Conservation (phyloP, 495 filamentous ascomycete genomes). For the Penicillium tannophilum region DNA sequence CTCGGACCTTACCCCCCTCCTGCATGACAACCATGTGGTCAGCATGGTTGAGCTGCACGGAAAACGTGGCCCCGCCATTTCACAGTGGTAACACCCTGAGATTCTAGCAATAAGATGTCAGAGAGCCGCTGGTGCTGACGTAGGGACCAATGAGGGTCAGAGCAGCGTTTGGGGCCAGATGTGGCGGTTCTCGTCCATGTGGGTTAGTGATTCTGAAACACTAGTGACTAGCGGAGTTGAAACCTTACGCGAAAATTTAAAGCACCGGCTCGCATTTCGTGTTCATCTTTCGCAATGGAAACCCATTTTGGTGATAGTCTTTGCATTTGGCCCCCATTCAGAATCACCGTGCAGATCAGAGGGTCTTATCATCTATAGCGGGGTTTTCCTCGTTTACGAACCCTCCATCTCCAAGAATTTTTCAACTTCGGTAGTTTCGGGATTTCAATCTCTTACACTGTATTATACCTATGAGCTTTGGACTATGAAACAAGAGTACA, state of each 20-base stretch:
- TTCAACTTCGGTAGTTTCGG: neutral
- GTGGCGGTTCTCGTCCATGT: neutral
- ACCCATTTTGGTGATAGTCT: neutral
- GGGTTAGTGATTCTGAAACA: neutral
- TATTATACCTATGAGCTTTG: neutral
- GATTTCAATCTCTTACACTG: neutral
- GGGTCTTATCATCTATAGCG: neutral
- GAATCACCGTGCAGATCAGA: neutral
- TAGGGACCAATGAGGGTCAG: neutral
- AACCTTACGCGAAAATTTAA: neutral
- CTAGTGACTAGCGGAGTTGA: neutral
- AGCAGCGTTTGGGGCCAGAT: neutral
- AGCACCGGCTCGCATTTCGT: neutral
- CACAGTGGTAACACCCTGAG: neutral
- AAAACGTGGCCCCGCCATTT: slow-evolving; percentile 1
- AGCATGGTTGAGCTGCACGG: slow-evolving; percentile 6
- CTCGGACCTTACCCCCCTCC: slow-evolving; percentile 5
- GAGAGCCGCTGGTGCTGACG: neutral
- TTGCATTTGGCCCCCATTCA: neutral
- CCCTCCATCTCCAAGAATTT: neutral
- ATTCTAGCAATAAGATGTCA: neutral
- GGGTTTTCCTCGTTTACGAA: neutral
- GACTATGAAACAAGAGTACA: neutral
- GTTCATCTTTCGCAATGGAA: neutral
- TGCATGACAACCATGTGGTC: slow-evolving; percentile 8